These are phyloP conservation scores for Parasitella parasitica DNA, from an alignment of 371 early-diverging fungal genomes.

Conservation along the genomic window DNA sequence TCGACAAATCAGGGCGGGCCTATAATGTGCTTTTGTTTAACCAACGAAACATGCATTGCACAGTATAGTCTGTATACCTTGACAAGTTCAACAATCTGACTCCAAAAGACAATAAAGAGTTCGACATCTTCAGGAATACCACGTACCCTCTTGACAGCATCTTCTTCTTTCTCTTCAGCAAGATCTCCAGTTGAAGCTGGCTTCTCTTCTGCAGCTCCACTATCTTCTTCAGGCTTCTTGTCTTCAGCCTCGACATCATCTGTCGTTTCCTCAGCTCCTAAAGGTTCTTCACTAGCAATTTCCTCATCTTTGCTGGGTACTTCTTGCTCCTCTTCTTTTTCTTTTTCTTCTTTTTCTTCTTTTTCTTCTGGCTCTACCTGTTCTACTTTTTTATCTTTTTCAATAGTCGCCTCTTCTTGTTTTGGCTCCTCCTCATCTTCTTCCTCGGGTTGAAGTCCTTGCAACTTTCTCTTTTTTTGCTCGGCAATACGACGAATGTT, in stretches of 20 bases:
- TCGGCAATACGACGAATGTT: slow-evolving; percentile 29
- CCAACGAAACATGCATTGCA: not conserved
- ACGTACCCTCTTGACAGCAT: slow-evolving; percentile 38
- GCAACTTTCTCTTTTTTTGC: slow-evolving; percentile 26
- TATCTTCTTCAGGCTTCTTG: slow-evolving; percentile 26
- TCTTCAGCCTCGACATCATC: slow-evolving; percentile 20
- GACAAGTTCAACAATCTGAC: slow-evolving; percentile 84
- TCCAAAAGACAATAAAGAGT: slow-evolving; percentile 94
- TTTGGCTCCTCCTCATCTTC: slow-evolving; percentile 25
- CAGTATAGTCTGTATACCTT: slow-evolving; percentile 46
- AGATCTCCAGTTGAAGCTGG: slow-evolving; percentile 19
- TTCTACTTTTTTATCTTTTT: not conserved
- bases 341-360: slow-evolving; percentile 16
- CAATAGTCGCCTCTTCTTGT: not conserved
- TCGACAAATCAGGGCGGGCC: slow-evolving; percentile 86
- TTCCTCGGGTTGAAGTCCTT: slow-evolving; percentile 18
- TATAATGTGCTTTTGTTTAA: slow-evolving; percentile 11
- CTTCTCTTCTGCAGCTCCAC: not conserved
- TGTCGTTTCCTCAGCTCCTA: slow-evolving; percentile 8
- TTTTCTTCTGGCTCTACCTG: slow-evolving; percentile 9
- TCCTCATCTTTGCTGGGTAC: slow-evolving; percentile 16
- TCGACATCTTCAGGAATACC: slow-evolving; percentile 85
- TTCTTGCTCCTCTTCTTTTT: slow-evolving; percentile 21
- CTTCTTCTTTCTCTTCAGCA: slow-evolving; percentile 2
- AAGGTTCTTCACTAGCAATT: not conserved